Evolutionary conservation across 2,329 filamentous ascomycete genomes (phyloP), one percentile per base, ranked within the genome.

Genomic region (Penicillium fuscoglaucum): DNA sequence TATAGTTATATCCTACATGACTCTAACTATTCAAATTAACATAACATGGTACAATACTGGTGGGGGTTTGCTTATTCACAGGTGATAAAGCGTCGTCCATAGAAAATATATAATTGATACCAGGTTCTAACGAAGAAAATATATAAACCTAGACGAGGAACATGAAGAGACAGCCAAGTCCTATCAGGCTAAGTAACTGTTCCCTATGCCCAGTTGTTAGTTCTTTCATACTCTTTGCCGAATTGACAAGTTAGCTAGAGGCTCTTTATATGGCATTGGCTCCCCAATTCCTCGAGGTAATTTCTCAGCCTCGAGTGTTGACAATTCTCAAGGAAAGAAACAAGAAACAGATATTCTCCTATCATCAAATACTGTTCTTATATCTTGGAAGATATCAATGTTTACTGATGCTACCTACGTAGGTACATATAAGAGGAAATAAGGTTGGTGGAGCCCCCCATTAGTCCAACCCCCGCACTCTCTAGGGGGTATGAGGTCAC

Each of bases 401-500:
- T 46, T 31, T 31, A 46, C 19, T 21, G 19, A 21, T 21, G 19
- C 19, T 21, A 21, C 19, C 19, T 21, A 21, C 19, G 19, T 21
- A 21, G 19, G 19, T 21, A 21, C 19, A 21, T 21, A 9, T 33
- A 47, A 17, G 19, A 31, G 29, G 28, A 53, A 55, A 55, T 43
- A 55, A 55, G 28, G 52, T 50, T 50, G 28, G 48, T 45, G 31
- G 45, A 41, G 28, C 37, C 28, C 39, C 39, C 13, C 2, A 12
- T 41, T 51, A 51, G 28, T 19, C 31, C 39, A 55, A 57, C 55
- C 60, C 60, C 57, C 63, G 63, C 63, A 65, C 55, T 62, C 51
- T 31, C 31, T 44, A 31, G n/a, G 41, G 46, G 56, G 61, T 62
- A 65, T 65, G 63, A 65, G 63, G 63, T 65, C 61, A 65, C 63